phyloP scores from a whole-genome alignment of 2,329 filamentous ascomycete species.

The Pseudogymnoascus sp. region DNA sequence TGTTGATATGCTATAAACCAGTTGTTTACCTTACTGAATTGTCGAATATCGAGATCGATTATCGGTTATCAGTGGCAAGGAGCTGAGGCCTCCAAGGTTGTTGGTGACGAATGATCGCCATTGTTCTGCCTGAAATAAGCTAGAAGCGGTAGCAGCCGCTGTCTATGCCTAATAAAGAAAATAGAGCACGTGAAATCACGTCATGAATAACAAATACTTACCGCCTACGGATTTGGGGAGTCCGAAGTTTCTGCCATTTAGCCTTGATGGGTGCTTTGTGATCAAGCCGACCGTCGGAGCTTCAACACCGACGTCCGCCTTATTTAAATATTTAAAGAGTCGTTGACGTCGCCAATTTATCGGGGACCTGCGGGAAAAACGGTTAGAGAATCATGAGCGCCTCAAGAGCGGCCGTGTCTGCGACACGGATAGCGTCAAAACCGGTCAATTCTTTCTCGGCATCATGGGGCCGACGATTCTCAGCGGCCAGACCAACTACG shows the following conservation, averaged over 20 bases:
- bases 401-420: slow-evolving; percentile 17
- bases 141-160: background rate
- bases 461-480: slow-evolving; percentile 17
- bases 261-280: slow-evolving; percentile 3
- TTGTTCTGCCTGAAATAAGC: background rate
- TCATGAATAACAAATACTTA: background rate
- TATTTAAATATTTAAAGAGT: background rate
- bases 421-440: slow-evolving; percentile 17
- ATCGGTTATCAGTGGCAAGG: background rate
- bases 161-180: background rate
- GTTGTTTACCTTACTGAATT: background rate
- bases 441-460: slow-evolving; percentile 12
- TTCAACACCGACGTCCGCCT: background rate
- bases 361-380: background rate
- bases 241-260: slow-evolving; percentile 3
- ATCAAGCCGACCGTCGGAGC: background rate
- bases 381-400: slow-evolving; percentile 19
- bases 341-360: background rate
- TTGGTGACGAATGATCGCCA: background rate
- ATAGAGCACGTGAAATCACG: background rate
- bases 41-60: background rate
- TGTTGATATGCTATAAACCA: background rate
- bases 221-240: background rate
- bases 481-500: slow-evolving; percentile 11
- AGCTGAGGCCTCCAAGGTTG: background rate